phyloP scores from a whole-genome alignment of 768 basidiomycete genomes.

The Tulasnella sp. region DNA sequence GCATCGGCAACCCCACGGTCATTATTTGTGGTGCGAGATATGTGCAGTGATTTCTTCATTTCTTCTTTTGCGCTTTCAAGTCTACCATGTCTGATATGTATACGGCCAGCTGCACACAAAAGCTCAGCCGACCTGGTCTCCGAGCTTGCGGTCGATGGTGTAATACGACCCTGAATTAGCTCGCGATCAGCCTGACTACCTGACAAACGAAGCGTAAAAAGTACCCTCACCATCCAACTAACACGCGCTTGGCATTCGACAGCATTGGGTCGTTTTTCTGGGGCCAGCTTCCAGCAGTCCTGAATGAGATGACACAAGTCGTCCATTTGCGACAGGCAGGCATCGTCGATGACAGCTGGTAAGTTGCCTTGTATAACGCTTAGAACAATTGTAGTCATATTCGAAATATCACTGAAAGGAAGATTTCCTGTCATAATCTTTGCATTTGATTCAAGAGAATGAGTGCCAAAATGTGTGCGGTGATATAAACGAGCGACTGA shows the following conservation, averaged over 20 bases:
- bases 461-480: background rate
- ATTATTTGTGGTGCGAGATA: no score
- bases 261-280: background rate
- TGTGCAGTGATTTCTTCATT: no score
- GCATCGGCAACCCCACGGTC: background rate
- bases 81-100: no score
- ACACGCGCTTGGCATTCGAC: background rate
- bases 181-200: background rate
- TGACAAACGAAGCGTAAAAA: background rate
- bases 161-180: background rate
- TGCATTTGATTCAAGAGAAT: background rate
- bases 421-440: background rate
- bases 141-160: background rate
- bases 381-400: background rate
- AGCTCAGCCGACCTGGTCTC: background rate
- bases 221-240: background rate
- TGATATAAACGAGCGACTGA: background rate
- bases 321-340: background rate
- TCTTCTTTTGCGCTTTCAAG: no score
- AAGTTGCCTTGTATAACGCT: background rate
- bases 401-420: background rate
- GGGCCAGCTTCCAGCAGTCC: background rate
- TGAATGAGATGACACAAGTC: background rate
- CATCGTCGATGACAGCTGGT: background rate
- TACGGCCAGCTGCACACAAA: no score